phyloP scores from a whole-genome alignment of 176 grass and related monocot genomes.

The Thinopyrum elongatum region DNA sequence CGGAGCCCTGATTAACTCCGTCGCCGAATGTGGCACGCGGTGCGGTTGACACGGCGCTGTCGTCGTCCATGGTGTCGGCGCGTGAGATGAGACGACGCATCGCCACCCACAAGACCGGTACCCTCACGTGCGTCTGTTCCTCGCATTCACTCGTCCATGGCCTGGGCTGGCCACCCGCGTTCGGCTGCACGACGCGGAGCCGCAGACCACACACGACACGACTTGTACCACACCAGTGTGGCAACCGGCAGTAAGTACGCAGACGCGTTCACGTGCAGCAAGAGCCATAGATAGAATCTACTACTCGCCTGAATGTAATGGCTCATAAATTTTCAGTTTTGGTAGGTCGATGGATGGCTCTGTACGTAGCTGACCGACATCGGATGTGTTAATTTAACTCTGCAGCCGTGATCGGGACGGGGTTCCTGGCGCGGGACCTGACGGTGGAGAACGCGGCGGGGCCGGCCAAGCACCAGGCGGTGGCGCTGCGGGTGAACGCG shows the following conservation, averaged over 20 bases:
- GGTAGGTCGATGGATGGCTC: too few species aligned
- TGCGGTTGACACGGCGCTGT: background rate
- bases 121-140: background rate
- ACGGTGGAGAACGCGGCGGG: conserved; percentile 92
- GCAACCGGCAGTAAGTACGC: too few species aligned
- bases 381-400: too few species aligned
- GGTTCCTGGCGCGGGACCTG: conserved; percentile 70
- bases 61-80: background rate
- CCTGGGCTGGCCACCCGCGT: background rate
- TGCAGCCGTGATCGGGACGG: conserved; percentile 66
- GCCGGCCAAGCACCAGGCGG: conserved; percentile 70
- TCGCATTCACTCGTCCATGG: background rate
- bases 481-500: conserved; percentile 63
- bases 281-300: background rate
- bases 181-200: background rate
- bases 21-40: background rate
- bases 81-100: background rate
- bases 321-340: background rate
- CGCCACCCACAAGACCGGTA: background rate
- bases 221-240: background rate
- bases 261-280: background rate
- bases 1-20: conserved; percentile 13
- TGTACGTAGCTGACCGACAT: too few species aligned
- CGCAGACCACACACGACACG: background rate
- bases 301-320: background rate